Percentiles rank a stretch among this genome's conserved stretches.
Conservation (phyloP, 768 basidiomycete genomes). For the Candolleomyces eurysporus region DNA sequence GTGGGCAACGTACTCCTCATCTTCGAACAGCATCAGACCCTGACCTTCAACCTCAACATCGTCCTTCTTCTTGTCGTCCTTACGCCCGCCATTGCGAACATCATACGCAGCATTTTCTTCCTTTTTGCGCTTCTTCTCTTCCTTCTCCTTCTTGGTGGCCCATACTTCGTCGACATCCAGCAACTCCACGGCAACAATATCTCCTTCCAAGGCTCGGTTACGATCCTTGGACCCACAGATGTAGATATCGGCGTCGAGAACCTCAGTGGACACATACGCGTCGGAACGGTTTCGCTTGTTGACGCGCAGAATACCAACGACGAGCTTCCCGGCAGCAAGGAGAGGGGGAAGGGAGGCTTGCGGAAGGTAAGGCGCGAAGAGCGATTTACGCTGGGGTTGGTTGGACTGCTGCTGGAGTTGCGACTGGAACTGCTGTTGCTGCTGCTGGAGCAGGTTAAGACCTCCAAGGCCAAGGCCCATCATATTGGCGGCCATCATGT, state of each 20-base stretch:
- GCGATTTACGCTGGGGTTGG: slow-evolving; percentile 94
- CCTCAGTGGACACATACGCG: slow-evolving; percentile 97
- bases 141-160: slow-evolving; percentile 99
- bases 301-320: slow-evolving; percentile 94
- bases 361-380: slow-evolving; percentile 98
- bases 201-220: slow-evolving; percentile 96
- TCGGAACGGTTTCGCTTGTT: slow-evolving; percentile 99
- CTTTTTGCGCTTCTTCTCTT: slow-evolving; percentile 99
- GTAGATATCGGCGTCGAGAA: slow-evolving; percentile 97
- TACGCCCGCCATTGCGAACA: slow-evolving; percentile 69
- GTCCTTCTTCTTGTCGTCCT: slow-evolving; percentile 99
- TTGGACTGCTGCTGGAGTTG: slow-evolving; percentile 91
- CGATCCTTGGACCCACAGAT: slow-evolving; percentile 99
- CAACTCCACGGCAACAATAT: slow-evolving; percentile 96
- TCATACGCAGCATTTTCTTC: slow-evolving; percentile 98
- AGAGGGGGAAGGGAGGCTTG: slow-evolving; percentile 96
- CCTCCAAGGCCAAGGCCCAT: slow-evolving; percentile 86
- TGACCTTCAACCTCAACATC: slow-evolving; percentile 99
- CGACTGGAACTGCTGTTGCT: slow-evolving; percentile 93
- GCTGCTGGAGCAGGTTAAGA: slow-evolving; percentile 85
- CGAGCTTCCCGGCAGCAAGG: slow-evolving; percentile 93
- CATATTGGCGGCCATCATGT: slow-evolving; percentile 96
- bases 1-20: slow-evolving; percentile 73
- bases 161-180: slow-evolving; percentile 97
- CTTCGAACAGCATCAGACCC: slow-evolving; percentile 93